Percentiles rank a stretch among this genome's conserved stretches.
These are phyloP conservation scores for Paecilomyces fulvus DNA, from an alignment of 2,329 filamentous ascomycete genomes.

Conservation along the genomic window DNA sequence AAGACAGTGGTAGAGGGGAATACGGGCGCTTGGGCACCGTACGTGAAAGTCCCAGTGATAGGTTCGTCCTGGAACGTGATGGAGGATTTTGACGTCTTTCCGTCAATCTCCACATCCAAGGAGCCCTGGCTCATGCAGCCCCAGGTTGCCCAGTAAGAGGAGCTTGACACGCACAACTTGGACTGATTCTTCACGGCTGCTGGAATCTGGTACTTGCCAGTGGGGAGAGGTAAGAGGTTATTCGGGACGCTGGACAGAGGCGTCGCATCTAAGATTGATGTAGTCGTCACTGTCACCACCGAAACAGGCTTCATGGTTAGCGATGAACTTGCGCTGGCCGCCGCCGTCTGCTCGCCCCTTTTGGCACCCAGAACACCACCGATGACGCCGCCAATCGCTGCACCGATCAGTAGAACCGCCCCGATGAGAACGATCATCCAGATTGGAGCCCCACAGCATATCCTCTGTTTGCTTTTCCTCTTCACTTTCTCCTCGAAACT, in stretches of 20 bases:
- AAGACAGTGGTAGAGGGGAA: constrained; percentile 35
- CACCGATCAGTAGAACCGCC: constrained; percentile 40
- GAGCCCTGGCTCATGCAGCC: constrained; percentile 34
- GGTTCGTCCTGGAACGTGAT: constrained; percentile 33
- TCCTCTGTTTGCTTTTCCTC: constrained; percentile 33
- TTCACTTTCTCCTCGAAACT: constrained; percentile 37
- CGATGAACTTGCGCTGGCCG: constrained; percentile 4
- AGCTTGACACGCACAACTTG: constrained; percentile 41
- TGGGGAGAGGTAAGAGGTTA: constrained; percentile 38
- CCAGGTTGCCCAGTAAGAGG: constrained; percentile 43
- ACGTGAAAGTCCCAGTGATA: constrained; percentile 39
- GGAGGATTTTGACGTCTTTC: constrained; percentile 16
- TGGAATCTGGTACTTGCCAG: constrained; percentile 43
- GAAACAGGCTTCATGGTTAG: constrained; percentile 10
- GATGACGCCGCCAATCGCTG: constrained; percentile 45
- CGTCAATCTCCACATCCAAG: constrained; percentile 25
- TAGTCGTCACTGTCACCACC: constrained; percentile 41
- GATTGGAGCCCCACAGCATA: constrained; percentile 45
- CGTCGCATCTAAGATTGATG: constrained; percentile 43
- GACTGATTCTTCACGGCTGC: constrained; percentile 40
- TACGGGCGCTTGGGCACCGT: constrained; percentile 54
- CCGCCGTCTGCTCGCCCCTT: constrained; percentile 17
- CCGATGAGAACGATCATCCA: constrained; percentile 42
- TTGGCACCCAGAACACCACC: constrained; percentile 46
- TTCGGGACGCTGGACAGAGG: constrained; percentile 40